Conservation (phyloP, 2,329 filamentous ascomycete species). For the Emmonsia crescens region DNA sequence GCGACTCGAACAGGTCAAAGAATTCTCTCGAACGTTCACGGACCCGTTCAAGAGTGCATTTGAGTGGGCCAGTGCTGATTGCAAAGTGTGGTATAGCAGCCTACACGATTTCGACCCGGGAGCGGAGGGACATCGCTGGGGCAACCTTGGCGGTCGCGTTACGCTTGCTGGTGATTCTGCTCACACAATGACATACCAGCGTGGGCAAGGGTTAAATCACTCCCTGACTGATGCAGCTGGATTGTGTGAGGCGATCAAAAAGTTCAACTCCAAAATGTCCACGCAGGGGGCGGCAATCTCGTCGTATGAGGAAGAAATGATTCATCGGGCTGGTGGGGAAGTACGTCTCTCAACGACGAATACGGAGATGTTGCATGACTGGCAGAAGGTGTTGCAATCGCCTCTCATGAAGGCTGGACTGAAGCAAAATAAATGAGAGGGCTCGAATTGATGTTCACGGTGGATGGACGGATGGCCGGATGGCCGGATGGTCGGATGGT, state of each 20-base stretch:
- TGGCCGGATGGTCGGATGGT: neutral
- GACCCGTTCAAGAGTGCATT: slow-evolving; percentile 18
- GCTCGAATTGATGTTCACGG: neutral
- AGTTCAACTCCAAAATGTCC: slow-evolving; percentile 7
- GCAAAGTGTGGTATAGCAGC: slow-evolving; percentile 8
- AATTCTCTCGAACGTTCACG: slow-evolving; percentile 13
- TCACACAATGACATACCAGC: slow-evolving; percentile 17
- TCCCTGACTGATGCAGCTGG: slow-evolving; percentile 18
- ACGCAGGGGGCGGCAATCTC: slow-evolving; percentile 14
- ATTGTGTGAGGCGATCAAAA: slow-evolving; percentile 12
- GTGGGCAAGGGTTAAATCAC: slow-evolving; percentile 20
- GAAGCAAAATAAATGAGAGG: slow-evolving; percentile 1
- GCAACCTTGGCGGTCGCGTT: slow-evolving; percentile 16
- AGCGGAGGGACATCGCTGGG: slow-evolving; percentile 16
- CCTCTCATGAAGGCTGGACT: slow-evolving; percentile 7
- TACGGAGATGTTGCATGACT: slow-evolving; percentile 38
- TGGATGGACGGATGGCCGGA: neutral
- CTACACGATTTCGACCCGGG: slow-evolving; percentile 16
- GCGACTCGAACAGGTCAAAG: slow-evolving; percentile 16
- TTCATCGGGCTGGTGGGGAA: slow-evolving; percentile 35
- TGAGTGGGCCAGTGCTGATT: slow-evolving; percentile 18
- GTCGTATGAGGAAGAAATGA: slow-evolving; percentile 27
- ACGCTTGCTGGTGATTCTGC: slow-evolving; percentile 18
- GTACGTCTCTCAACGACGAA: slow-evolving; percentile 35
- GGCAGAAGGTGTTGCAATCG: slow-evolving; percentile 18